Evolutionary conservation across 345 rosid species (phyloP).

Genomic region (Orychophragmus violaceus): DNA sequence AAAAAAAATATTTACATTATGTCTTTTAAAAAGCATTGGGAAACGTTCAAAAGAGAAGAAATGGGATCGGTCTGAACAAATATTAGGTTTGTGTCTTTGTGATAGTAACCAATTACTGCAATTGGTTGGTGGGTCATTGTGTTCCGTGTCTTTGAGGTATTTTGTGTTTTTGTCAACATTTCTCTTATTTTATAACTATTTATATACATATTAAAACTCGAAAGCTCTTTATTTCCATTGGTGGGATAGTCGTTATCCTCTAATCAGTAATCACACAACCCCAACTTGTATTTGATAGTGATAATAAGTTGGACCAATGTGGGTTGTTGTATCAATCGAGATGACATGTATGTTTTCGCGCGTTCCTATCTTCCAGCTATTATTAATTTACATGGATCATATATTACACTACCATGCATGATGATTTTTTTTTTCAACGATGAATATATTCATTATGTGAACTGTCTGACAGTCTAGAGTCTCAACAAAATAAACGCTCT

Average conservation of each 20-base stretch:
- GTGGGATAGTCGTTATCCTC: conserved; percentile 20
- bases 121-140: conserved; percentile 4
- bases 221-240: conserved; percentile 8
- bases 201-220: background rate
- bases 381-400: background rate
- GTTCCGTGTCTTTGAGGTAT: conserved; percentile 4
- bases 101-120: background rate
- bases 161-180: background rate
- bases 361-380: conserved; percentile 15
- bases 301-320: background rate
- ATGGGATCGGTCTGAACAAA: background rate
- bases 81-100: conserved; percentile 5
- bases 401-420: background rate
- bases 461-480: no score
- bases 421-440: no score
- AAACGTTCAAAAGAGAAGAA: background rate
- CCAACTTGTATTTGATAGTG: conserved; percentile 19
- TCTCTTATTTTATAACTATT: background rate
- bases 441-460: no score
- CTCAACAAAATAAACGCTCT: no score
- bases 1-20: background rate
- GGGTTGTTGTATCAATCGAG: background rate
- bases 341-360: conserved; percentile 13
- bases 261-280: background rate
- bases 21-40: background rate